Evolutionary conservation across 2,329 filamentous ascomycete species (phyloP), one percentile per base, ranked within the genome.

Genomic region (Colletotrichum sp.): DNA sequence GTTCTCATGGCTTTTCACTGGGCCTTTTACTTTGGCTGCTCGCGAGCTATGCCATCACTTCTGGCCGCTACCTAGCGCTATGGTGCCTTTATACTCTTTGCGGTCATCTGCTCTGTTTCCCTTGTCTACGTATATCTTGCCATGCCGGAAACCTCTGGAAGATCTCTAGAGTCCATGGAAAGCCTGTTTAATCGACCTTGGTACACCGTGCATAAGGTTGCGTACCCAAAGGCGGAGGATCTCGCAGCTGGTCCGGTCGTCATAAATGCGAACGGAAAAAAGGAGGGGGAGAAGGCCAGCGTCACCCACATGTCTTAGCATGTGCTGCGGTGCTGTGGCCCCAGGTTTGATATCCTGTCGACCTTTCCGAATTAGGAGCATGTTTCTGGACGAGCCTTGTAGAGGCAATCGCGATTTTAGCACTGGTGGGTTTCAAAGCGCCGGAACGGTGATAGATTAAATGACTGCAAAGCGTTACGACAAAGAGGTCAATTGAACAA

Each of bases 1-100:
- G 80, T 88, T 8, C 79, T 86, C 5, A 88, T 87, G 85, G 85
- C 84, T 19, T 84, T 87, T 32, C 86, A 88, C 28, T 88, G 82
- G 82, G 81, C 80, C 0, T 81, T 82, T 28, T 83, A 84, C 69
- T 84, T 84, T 59, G 82, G 82, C 1, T 82, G 82, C 55, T 83
- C 83, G 0, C 79, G 80, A 0, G 81, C 83, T 2, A 84, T 84
- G 82, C 83, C 82, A 2, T 82, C 81, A 1, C 78, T 84, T 2
- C 61, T 84, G 11, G 81, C 81, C 4, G 82, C 82, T 0, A 84
- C 82, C 0, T 68, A 83, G 4, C 77, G 81, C 2, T 83, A 72
- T 16, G 76, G 74, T 13, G 68, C 77, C 11, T 76, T 78, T 32
- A 72, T 72, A 22, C 71, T 77, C 36, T 77, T 75, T 39, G 68